Conservation (phyloP, 1,284 basidiomycete genomes). For the Sanghuangporus baumii region DNA sequence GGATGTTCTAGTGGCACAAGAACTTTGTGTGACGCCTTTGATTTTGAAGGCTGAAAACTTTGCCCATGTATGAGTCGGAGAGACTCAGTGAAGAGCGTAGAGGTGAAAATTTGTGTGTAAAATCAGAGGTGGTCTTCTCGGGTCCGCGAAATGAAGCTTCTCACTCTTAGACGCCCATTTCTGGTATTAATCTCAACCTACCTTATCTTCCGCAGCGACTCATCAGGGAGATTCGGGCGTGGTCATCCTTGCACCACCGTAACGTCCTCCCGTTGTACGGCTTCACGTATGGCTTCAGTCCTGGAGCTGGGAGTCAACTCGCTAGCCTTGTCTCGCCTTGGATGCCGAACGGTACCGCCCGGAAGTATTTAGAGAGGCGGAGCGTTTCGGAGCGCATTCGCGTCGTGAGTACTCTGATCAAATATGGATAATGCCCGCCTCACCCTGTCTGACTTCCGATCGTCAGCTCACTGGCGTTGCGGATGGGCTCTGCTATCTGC, state of each 20-base stretch:
- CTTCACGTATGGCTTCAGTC: conserved; percentile 13
- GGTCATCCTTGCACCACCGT: conserved; percentile 13
- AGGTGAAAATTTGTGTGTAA: not conserved
- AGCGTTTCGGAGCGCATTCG: conserved; percentile 7
- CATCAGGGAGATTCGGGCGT: conserved; percentile 13
- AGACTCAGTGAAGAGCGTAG: not conserved
- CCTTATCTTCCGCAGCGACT: not conserved
- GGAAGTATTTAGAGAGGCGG: conserved; percentile 2
- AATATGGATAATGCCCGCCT: not conserved
- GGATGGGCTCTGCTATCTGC: conserved; percentile 16
- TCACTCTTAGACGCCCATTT: not conserved
- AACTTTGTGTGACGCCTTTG: not conserved
- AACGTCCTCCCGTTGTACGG: conserved; percentile 16
- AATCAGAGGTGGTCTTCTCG: not conserved
- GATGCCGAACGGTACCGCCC: conserved; percentile 15
- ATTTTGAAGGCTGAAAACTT: not conserved
- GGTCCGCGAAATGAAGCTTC: not conserved
- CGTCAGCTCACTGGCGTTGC: conserved; percentile 14
- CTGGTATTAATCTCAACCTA: not conserved
- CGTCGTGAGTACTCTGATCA: conserved; percentile 3
- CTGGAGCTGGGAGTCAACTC: not conserved
- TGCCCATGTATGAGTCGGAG: not conserved
- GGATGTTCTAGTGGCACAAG: not conserved
- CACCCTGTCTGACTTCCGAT: not conserved
- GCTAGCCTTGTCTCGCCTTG: conserved; percentile 18